These are phyloP conservation scores for Leishmania turanica DNA, from an alignment of 208 protist genomes.

Conservation along the genomic window DNA sequence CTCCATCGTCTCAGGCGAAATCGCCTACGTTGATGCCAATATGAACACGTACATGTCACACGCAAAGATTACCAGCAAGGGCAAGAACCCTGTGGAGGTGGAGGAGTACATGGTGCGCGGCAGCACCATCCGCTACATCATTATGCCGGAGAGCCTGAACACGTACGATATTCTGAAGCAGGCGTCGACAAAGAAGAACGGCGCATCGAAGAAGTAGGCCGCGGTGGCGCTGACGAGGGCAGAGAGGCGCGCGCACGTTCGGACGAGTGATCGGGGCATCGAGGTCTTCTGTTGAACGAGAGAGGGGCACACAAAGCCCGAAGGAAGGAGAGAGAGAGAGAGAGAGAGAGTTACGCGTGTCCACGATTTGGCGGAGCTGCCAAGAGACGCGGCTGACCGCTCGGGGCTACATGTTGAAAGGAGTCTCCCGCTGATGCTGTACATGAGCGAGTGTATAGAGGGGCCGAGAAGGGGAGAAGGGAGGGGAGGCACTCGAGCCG, in stretches of 20 bases:
- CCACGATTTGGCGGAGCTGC: background rate
- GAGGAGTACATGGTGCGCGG: slow-evolving; percentile 98
- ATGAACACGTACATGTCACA: slow-evolving; percentile 99
- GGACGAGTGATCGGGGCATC: no score
- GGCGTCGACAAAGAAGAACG: slow-evolving; percentile 39
- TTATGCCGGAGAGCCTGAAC: slow-evolving; percentile 96
- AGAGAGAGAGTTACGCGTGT: background rate
- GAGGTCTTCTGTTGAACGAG: background rate
- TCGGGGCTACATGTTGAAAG: background rate
- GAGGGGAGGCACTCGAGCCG: background rate
- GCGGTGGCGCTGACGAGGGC: no score
- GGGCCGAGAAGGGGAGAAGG: background rate
- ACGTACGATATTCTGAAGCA: slow-evolving; percentile 94
- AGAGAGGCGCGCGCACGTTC: background rate
- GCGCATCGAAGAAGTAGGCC: slow-evolving; percentile 8
- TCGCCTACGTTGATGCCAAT: slow-evolving; percentile 79
- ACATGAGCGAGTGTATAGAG: background rate
- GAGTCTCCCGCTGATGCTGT: background rate
- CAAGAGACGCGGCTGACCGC: background rate
- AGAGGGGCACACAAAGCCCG: no score
- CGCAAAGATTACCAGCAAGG: slow-evolving; percentile 98
- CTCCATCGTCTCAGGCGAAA: slow-evolving; percentile 93
- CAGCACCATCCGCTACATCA: slow-evolving; percentile 98
- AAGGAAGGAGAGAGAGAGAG: background rate
- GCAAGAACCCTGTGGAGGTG: slow-evolving; percentile 94